Evolutionary conservation across 2,329 filamentous ascomycete species (phyloP).

Genomic region (Diaporthe citriasiana): DNA sequence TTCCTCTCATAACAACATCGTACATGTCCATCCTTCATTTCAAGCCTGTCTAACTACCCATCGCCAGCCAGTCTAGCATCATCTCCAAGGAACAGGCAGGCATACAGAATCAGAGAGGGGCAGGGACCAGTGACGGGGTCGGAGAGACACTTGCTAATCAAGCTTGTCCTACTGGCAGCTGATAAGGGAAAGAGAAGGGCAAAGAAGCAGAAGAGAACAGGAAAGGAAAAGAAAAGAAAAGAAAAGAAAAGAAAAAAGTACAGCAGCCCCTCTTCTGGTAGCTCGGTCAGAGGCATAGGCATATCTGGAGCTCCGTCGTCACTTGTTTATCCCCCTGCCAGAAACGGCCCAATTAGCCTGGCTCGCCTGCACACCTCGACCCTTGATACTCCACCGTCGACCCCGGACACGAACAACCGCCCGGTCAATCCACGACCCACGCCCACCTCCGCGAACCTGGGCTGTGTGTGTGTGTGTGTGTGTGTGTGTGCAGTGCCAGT

Average conservation of each 20-base stretch:
- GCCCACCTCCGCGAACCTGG: constrained; percentile 5
- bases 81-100: not conserved
- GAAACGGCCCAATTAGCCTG: constrained; percentile 25
- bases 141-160: not conserved
- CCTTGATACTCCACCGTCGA: constrained; percentile 16
- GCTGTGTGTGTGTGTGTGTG: not conserved
- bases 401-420: constrained; percentile 12
- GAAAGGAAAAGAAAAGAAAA: not conserved
- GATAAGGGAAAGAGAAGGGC: not conserved
- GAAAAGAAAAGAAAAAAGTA: not conserved
- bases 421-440: constrained; percentile 1
- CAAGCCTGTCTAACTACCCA: too few relatives aligned
- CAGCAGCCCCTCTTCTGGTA: constrained; percentile 16
- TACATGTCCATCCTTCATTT: too few relatives aligned
- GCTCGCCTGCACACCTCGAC: not conserved
- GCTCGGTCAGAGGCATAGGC: constrained; percentile 7
- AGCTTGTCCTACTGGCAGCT: constrained; percentile 5
- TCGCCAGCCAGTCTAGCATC: not conserved
- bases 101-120: not conserved
- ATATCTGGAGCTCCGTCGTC: not conserved
- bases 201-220: not conserved
- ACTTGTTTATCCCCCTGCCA: constrained; percentile 20
- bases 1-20: not conserved
- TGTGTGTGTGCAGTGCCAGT: not conserved
- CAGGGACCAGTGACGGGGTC: not conserved